Evolutionary conservation across 306 rosid species (phyloP), one percentile per base, ranked within the genome.

Genomic region (Spatholobus suberectus): DNA sequence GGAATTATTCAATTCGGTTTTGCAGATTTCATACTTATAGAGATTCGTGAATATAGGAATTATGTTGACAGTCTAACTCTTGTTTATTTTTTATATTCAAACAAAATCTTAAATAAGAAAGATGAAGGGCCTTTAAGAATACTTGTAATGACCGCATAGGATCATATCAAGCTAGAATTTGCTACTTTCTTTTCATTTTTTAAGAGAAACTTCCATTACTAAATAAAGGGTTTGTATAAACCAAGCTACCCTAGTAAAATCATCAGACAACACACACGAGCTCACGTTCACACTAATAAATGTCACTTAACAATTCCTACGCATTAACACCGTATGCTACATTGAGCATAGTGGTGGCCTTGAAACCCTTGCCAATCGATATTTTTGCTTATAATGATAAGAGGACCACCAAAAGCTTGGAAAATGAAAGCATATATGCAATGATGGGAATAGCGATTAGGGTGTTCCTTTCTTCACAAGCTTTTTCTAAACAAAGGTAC

Each of bases 401-500:
- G 2, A 62, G 73, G 34, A 77, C 47, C 73, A n/a, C 34, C 38
- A 27, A 43, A 40, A 18, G 80, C 40, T 29, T 51, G 21, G 18
- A 38, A 68, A 68, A 17, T 38, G 41, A 54, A 26, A 8, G 29
- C 32, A 15, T 14, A 57, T 27, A 9, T 66, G 35, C 43, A 69
- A 5, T 21, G 68, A 51, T 52, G 46, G 24, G 3, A 38, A 68
- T 68, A 24, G 69, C 27, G 7, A 32, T 52, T 5, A 4, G 41
- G 75, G n/a, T 14, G 35, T 13, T 59, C 5, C 6, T 66, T 32
- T 77, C 49, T 63, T 23, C 20, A 6, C 18, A 23, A 51, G 7
- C 55, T 38, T 69, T 79, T 44, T 66, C 75, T 27, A 38, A 69
- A 26, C 76, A 69, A 46, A 68, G 76, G 46, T 18, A 54, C 61